Evolutionary conservation across 441 rosid genomes (phyloP).

Genomic region (Jatropha podagrica): DNA sequence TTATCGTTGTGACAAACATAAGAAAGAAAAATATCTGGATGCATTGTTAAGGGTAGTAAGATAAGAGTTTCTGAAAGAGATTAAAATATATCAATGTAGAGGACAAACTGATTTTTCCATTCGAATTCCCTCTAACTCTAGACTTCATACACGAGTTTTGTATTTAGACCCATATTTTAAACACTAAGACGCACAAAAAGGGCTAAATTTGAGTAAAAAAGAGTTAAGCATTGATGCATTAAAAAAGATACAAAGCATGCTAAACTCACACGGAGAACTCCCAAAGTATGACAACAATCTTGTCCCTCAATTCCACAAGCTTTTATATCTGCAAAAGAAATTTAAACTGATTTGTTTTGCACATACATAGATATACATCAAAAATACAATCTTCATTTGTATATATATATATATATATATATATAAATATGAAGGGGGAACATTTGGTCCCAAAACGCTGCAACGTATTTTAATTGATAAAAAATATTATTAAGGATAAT

Average conservation of each 20-base stretch:
- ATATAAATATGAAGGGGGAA: too few species aligned
- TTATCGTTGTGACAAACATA: slow-evolving; percentile 63
- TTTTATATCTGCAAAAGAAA: slow-evolving; percentile 49
- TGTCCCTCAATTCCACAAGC: slow-evolving; percentile 64
- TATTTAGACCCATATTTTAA: not conserved
- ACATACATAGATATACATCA: too few species aligned
- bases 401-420: too few species aligned
- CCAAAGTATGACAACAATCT: slow-evolving; percentile 60
- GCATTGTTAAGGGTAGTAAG: slow-evolving; percentile 32
- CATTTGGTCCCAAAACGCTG: too few species aligned
- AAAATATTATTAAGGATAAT: too few species aligned
- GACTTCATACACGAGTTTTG: not conserved
- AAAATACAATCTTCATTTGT: too few species aligned
- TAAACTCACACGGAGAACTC: slow-evolving; percentile 86
- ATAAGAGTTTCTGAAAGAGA: slow-evolving; percentile 9
- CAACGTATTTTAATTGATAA: too few species aligned
- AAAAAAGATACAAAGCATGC: slow-evolving; percentile 84
- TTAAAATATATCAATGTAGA: not conserved
- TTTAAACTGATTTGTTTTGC: not conserved
- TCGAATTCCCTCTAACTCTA: not conserved
- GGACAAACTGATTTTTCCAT: not conserved
- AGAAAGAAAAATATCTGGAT: slow-evolving; percentile 69
- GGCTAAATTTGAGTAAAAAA: not conserved
- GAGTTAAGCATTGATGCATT: not conserved
- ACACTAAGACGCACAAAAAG: not conserved